Conservation (phyloP, 129 eudicot genomes). For the Arctium lappa region DNA sequence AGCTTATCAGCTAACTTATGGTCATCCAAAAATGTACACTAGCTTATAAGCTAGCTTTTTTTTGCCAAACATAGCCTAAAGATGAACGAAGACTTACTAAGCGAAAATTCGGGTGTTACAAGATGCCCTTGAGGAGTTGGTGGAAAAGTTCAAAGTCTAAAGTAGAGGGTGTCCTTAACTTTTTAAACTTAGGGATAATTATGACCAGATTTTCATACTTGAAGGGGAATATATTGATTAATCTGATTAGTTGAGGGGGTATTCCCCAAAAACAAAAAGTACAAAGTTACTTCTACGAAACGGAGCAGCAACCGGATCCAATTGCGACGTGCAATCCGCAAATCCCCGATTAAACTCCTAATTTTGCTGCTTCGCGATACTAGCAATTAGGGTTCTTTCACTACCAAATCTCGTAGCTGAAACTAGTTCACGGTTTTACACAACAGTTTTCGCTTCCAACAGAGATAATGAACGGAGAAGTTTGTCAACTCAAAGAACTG, state of each 20-base stretch:
- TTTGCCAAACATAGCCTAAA: too few relatives aligned
- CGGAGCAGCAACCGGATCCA: slow-evolving; percentile 24
- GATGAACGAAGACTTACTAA: too few relatives aligned
- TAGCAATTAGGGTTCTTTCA: slow-evolving; percentile 12
- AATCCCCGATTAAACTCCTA: slow-evolving; percentile 2
- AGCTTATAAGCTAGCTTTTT: too few relatives aligned
- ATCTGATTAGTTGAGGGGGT: slow-evolving; percentile 4
- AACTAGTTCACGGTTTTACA: background rate
- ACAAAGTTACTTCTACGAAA: slow-evolving; percentile 12
- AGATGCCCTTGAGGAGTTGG: too few relatives aligned
- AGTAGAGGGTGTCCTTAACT: background rate
- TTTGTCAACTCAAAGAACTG: slow-evolving; percentile 96
- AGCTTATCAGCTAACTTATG: too few relatives aligned
- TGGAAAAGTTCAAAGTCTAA: background rate
- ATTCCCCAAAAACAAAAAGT: slow-evolving; percentile 1
- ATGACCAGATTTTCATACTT: background rate
- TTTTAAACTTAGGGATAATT: background rate
- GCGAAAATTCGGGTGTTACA: too few relatives aligned
- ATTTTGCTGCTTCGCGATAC: background rate
- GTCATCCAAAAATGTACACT: too few relatives aligned
- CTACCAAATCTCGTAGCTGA: slow-evolving; percentile 9
- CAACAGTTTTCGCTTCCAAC: background rate
- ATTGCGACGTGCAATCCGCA: slow-evolving; percentile 22
- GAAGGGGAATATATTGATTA: background rate
- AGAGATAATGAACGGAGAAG: slow-evolving; percentile 82